These are phyloP conservation scores for Neurospora sp. DNA, from an alignment of 2,329 filamentous ascomycete species.

Conservation along the genomic window DNA sequence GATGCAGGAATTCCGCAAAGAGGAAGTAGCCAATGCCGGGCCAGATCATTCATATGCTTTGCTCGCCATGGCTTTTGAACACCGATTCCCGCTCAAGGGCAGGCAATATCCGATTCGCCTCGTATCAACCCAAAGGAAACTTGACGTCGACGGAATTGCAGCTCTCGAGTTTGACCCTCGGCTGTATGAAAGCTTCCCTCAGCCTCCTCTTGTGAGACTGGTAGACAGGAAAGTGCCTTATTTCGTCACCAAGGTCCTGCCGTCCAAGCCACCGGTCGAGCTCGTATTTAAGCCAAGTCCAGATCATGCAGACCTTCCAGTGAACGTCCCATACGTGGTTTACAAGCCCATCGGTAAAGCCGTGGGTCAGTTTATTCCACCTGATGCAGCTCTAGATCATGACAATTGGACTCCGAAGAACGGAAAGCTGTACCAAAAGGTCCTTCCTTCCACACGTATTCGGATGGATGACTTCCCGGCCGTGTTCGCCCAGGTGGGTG, in stretches of 20 bases:
- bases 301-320: slow-evolving; percentile 24
- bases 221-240: slow-evolving; percentile 24
- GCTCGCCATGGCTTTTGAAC: slow-evolving; percentile 35
- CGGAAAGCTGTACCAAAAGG: slow-evolving; percentile 30
- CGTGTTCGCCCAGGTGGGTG: slow-evolving; percentile 37
- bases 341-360: slow-evolving; percentile 39
- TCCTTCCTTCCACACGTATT: slow-evolving; percentile 38
- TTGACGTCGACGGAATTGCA: slow-evolving; percentile 25
- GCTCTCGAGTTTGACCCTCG: slow-evolving; percentile 18
- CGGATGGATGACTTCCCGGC: slow-evolving; percentile 37
- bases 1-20: neutral
- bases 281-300: slow-evolving; percentile 25
- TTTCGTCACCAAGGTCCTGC: slow-evolving; percentile 30
- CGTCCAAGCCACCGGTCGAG: slow-evolving; percentile 32
- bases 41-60: slow-evolving; percentile 36
- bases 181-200: slow-evolving; percentile 12
- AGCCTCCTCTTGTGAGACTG: slow-evolving; percentile 31
- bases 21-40: neutral
- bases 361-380: slow-evolving; percentile 48
- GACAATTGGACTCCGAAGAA: slow-evolving; percentile 16
- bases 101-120: slow-evolving; percentile 35
- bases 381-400: slow-evolving; percentile 11
- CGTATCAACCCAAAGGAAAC: slow-evolving; percentile 14
- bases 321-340: slow-evolving; percentile 38
- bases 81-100: slow-evolving; percentile 33